These are phyloP conservation scores for Talaromyces rugulosus DNA, from an alignment of 2,329 filamentous ascomycete genomes.

Conservation along the genomic window DNA sequence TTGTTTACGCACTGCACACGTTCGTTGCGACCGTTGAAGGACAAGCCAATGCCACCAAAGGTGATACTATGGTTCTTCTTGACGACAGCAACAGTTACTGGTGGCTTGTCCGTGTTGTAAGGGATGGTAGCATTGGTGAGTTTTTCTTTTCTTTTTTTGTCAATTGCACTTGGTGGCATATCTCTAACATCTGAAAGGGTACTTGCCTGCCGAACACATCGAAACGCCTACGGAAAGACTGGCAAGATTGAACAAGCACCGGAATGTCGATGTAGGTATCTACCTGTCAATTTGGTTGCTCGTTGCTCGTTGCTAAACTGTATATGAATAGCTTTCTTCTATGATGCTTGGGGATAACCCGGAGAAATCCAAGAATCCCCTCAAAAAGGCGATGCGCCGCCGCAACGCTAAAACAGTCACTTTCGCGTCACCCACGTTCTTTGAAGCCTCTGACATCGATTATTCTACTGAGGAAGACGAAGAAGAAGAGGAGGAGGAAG, in stretches of 20 bases:
- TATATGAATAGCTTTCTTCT: slow-evolving; percentile 54
- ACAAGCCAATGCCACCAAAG: slow-evolving; percentile 96
- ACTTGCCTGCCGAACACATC: slow-evolving; percentile 95
- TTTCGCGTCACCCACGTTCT: slow-evolving; percentile 79
- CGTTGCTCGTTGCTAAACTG: slow-evolving; percentile 1
- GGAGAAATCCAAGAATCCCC: slow-evolving; percentile 75
- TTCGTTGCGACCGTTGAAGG: slow-evolving; percentile 98
- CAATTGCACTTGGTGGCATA: slow-evolving; percentile 22
- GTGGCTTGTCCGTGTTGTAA: slow-evolving; percentile 97
- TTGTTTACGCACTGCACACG: slow-evolving; percentile 96
- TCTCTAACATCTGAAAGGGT: slow-evolving; percentile 55
- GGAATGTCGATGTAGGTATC: slow-evolving; percentile 83
- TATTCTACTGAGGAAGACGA: slow-evolving; percentile 75
- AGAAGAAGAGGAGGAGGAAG: slow-evolving; percentile 42
- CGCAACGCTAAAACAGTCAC: slow-evolving; percentile 82
- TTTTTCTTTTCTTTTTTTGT: slow-evolving; percentile 37
- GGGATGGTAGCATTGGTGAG: slow-evolving; percentile 87
- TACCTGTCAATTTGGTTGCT: not conserved
- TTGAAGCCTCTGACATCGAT: slow-evolving; percentile 81
- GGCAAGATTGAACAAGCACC: slow-evolving; percentile 91
- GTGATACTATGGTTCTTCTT: slow-evolving; percentile 95
- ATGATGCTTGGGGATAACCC: slow-evolving; percentile 69
- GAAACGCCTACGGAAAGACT: slow-evolving; percentile 94
- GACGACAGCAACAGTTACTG: slow-evolving; percentile 99
- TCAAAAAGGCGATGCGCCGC: slow-evolving; percentile 78